Evolutionary conservation across 164 flowering plant genomes (phyloP), one percentile per base, ranked within the genome.

Genomic region (Annona cherimola): DNA sequence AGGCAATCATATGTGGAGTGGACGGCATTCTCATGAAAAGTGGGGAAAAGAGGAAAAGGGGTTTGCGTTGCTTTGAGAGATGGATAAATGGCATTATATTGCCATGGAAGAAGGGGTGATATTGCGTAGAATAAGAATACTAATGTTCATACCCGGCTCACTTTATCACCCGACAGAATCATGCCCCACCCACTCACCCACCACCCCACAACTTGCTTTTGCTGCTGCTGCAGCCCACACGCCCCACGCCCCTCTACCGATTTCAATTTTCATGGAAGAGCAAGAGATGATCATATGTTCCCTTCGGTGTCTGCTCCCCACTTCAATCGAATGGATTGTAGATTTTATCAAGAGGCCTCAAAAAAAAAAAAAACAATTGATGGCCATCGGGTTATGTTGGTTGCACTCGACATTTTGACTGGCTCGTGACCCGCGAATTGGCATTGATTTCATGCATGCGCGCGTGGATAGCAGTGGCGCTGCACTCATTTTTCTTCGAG

Each of bases 141-240:
- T 57, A 26, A 26, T 26, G 35, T 20, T 19, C 20, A 4, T 5
- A 54, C 2, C 35, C 57, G 43, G 57, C 42, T 73, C 45, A 60
- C 68, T 65, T 75, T 54, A 66, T 65, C 19, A 46, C 39, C 5
- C n/a, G 77, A 75, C 74, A 71, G 61, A 70, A 75, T 75, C 70
- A 75, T 75, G 67, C 20, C 68, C 11, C 11, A 16, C 59, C 39
- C 45, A 43, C 64, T 26, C 73, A 70, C 70, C 55, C 74, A 66
- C 70, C 61, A 45, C 66, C 42, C 67, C 12, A 41, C 40, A 26
- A 26, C 35, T 26, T 69, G 69, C 42, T 74, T 55, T 50, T 66
- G 75, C 55, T 46, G 57, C 1, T n/a, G 11, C 44, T 74, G 76
- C 9, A 50, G 76, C 64, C 63, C 46, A 62, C 72, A 41, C 46